Evolutionary conservation across 164 flowering plant species (phyloP), one percentile per base, ranked within the genome.

Genomic region (Chloranthus sessilifolius): DNA sequence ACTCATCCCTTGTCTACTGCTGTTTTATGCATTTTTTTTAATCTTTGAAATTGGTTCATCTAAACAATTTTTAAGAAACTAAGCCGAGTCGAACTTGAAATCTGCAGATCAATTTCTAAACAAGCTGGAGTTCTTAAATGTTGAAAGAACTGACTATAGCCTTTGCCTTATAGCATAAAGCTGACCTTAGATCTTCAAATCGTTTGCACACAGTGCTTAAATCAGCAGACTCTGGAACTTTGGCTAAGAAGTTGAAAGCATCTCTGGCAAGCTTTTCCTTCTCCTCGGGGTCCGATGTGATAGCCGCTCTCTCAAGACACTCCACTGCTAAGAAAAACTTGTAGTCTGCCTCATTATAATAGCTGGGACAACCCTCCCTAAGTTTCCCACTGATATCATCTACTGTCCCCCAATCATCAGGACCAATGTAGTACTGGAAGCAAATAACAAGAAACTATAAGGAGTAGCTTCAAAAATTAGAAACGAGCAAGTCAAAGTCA

Each of bases 351-450:
- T 94, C 99, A 74, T 84, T 88, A 60, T 65, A 94, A 64, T 79
- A 94, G 70, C 99, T 94, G 16, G 99, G 97, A 59, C 99, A 94
- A 55, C 99, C 97, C 44, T 86, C 96, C 1, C 86, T 77, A 36
- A 94, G 61, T 65, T 76, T 86, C 34, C 71, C 83, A 72, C 97
- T 94, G 40, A 94, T 84, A 62, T 94, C 97, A 68, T 86, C 90
- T 20, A 94, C 97, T 14, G 97, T 89, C 9, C 97, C 97, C 79
- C 96, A 81, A 61, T 96, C 97, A 79, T 86, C 95, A 30, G 90
- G 81, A 46, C 95, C 92, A 71, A 94, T 83, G 73, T 94, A 94
- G 68, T 77, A 89, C 99, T 94, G 88, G 69, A 62, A 54, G n/a
- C 35, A 59, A 58, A 19, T 22, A 34, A 58, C 40, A 34, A 31